phyloP scores from a whole-genome alignment of 352 stramenopile genomes.

The Saprolegnia diclina region DNA sequence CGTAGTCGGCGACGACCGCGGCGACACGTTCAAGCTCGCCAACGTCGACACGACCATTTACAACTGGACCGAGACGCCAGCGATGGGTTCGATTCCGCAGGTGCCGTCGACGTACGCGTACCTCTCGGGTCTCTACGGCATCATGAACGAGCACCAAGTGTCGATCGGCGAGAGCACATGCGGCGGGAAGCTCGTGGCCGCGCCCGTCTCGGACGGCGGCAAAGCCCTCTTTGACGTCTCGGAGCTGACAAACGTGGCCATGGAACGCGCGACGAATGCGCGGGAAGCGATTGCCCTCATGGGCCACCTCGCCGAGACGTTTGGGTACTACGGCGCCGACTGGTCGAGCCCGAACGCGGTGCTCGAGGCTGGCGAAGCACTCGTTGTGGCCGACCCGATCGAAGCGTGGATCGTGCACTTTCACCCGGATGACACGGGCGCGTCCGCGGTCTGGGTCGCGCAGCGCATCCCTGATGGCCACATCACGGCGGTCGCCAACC shows the following conservation, averaged over 20 bases:
- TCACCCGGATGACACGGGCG: slow-evolving; percentile 88
- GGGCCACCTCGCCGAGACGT: slow-evolving; percentile 86
- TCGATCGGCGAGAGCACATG: slow-evolving; percentile 82
- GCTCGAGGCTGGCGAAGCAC: slow-evolving; percentile 81
- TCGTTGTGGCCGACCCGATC: slow-evolving; percentile 85
- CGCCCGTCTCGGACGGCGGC: slow-evolving; percentile 58
- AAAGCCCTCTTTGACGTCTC: slow-evolving; percentile 84
- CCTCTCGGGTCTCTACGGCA: slow-evolving; percentile 70
- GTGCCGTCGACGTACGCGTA: slow-evolving; percentile 64
- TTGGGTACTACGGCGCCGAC: slow-evolving; percentile 91
- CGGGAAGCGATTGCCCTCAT: slow-evolving; percentile 85
- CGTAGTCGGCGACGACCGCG: slow-evolving; percentile 53
- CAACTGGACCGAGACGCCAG: slow-evolving; percentile 54
- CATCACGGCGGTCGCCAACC: slow-evolving; percentile 85
- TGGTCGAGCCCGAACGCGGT: slow-evolving; percentile 63
- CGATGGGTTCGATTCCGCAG: slow-evolving; percentile 69
- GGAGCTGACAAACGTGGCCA: slow-evolving; percentile 82
- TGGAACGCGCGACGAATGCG: slow-evolving; percentile 80
- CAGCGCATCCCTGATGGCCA: slow-evolving; percentile 87
- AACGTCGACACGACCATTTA: slow-evolving; percentile 68
- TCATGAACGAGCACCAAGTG: slow-evolving; percentile 82
- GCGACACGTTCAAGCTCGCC: slow-evolving; percentile 50
- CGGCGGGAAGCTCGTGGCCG: slow-evolving; percentile 55
- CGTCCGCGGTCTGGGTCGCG: slow-evolving; percentile 90
- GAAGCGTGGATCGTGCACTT: slow-evolving; percentile 97